Conservation (phyloP, 495 filamentous ascomycete genomes). For the Penicillium macrosclerotiorum region DNA sequence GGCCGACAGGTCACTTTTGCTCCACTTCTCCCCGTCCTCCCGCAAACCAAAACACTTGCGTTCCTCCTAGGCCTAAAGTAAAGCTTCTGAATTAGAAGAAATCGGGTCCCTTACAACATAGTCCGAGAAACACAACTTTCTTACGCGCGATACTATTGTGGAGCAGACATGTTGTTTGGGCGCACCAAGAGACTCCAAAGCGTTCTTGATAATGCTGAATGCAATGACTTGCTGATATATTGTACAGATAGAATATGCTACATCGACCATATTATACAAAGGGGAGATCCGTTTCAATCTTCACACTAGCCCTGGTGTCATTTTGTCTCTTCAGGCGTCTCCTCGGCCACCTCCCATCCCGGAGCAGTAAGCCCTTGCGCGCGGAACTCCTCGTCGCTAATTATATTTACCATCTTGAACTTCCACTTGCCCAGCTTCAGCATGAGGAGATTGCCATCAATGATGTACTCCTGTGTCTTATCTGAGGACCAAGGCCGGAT, state of each 20-base stretch:
- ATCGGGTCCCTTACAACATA: too few species aligned
- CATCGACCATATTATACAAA: constrained; percentile 17
- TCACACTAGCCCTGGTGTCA: constrained; percentile 2
- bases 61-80: background rate
- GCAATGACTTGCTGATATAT: too few species aligned
- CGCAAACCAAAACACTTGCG: too few species aligned
- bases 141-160: too few species aligned
- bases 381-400: constrained; percentile 68
- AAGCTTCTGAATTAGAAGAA: too few species aligned
- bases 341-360: constrained; percentile 32
- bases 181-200: too few species aligned
- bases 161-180: too few species aligned
- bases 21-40: too few species aligned
- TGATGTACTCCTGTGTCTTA: constrained; percentile 60
- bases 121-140: too few species aligned
- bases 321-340: constrained; percentile 2
- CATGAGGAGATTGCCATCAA: constrained; percentile 62
- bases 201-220: too few species aligned
- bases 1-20: background rate
- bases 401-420: constrained; percentile 66
- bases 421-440: constrained; percentile 80
- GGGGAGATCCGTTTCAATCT: constrained; percentile 12
- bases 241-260: constrained; percentile 20
- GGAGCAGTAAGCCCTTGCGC: constrained; percentile 40
- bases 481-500: constrained; percentile 55